phyloP scores from a whole-genome alignment of 768 basidiomycete species.

The Termitomyces sp. region DNA sequence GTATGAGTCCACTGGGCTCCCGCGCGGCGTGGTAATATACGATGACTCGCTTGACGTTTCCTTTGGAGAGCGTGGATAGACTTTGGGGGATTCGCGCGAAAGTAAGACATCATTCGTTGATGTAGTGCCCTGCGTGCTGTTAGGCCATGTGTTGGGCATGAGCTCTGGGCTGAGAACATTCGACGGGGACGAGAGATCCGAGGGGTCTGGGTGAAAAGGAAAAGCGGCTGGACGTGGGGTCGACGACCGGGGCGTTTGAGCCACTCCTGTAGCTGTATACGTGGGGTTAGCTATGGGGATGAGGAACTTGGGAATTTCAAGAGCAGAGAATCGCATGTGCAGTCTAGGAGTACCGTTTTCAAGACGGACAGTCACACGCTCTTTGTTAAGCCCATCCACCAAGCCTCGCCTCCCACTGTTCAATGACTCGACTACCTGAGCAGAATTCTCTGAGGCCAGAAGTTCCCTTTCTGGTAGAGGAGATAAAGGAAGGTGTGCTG shows the following conservation, averaged over 20 bases:
- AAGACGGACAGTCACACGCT: conserved; percentile 47
- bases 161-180: neutral
- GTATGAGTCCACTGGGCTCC: conserved; percentile 26
- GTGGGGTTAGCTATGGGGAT: conserved; percentile 23
- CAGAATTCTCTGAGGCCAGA: conserved; percentile 17
- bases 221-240: neutral
- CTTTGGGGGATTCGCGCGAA: neutral
- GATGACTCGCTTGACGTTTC: conserved; percentile 1
- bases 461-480: conserved; percentile 1
- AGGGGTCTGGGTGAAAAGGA: neutral
- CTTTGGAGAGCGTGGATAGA: neutral
- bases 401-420: neutral
- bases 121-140: too few species aligned
- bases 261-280: conserved; percentile 7
- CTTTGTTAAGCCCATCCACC: conserved; percentile 10
- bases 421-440: conserved; percentile 12
- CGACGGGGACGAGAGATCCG: neutral
- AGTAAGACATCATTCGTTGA: neutral
- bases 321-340: conserved; percentile 48
- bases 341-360: conserved; percentile 44
- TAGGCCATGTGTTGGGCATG: neutral
- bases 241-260: neutral
- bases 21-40: conserved; percentile 1
- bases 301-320: conserved; percentile 42
- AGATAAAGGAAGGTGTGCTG: conserved; percentile 16